These are phyloP conservation scores for Lecanicillium sp. DNA, from an alignment of 2,329 filamentous ascomycete species.

Conservation along the genomic window DNA sequence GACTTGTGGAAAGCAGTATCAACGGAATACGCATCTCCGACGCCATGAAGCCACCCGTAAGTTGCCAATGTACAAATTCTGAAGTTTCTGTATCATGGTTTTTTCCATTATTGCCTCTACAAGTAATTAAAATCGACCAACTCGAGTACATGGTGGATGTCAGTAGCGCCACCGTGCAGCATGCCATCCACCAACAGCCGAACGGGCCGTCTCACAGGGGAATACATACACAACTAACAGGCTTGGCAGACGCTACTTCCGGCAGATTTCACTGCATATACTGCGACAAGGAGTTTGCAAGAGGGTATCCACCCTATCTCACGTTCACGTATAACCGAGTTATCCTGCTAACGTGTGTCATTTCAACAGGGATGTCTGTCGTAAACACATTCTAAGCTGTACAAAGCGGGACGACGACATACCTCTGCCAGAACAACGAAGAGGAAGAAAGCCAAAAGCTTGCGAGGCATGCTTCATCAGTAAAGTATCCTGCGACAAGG, in stretches of 20 bases:
- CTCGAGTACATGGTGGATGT: no score
- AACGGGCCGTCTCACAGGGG: no score
- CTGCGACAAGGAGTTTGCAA: slow-evolving; percentile 13
- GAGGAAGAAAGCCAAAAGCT: slow-evolving; percentile 18
- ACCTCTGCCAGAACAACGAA: slow-evolving; percentile 13
- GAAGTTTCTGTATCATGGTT: no score
- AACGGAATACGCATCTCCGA: slow-evolving; percentile 18
- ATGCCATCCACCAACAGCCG: no score
- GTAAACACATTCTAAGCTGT: slow-evolving; percentile 17
- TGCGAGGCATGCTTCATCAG: slow-evolving; percentile 21
- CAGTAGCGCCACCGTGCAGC: no score
- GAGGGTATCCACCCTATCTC: slow-evolving; percentile 10
- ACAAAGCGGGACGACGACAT: slow-evolving; percentile 10
- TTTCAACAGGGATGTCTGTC: slow-evolving; percentile 16
- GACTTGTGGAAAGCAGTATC: slow-evolving; percentile 17
- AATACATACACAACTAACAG: neutral
- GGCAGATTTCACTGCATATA: slow-evolving; percentile 12
- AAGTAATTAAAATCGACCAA: no score
- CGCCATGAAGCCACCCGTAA: slow-evolving; percentile 19
- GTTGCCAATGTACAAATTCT: no score
- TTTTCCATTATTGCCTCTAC: no score
- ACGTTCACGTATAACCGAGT: neutral
- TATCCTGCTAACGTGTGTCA: neutral
- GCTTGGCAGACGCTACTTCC: slow-evolving; percentile 8
- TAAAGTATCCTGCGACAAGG: slow-evolving; percentile 20